phyloP scores from a whole-genome alignment of 805 yeast genomes.

The Metschnikowia amazonensis region DNA sequence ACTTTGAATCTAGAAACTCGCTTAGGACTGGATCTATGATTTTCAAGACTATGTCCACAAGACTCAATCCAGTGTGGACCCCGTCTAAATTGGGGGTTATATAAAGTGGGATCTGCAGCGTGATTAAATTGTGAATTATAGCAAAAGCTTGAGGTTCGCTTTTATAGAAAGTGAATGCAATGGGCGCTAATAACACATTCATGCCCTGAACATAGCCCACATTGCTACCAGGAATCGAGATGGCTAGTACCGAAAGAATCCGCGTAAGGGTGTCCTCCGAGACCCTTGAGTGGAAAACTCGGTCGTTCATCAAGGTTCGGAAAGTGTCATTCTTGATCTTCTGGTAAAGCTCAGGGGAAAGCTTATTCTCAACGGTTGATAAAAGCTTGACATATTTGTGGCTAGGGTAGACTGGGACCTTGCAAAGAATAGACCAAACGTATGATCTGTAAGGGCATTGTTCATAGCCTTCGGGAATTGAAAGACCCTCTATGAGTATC shows the following conservation, averaged over 20 bases:
- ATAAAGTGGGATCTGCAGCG: conserved; percentile 69
- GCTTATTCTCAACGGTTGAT: conserved; percentile 45
- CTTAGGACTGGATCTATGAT: conserved; percentile 71
- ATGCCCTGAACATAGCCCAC: conserved; percentile 83
- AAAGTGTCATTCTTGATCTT: conserved; percentile 85
- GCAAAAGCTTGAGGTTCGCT: conserved; percentile 86
- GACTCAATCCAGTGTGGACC: conserved; percentile 68
- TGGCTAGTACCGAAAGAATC: conserved; percentile 68
- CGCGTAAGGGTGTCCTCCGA: conserved; percentile 67
- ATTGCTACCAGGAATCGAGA: conserved; percentile 31
- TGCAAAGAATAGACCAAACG: conserved; percentile 75
- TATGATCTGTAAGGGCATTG: conserved; percentile 66
- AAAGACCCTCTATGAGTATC: conserved; percentile 40
- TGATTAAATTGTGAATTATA: conserved; percentile 58
- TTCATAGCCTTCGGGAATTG: conserved; percentile 42
- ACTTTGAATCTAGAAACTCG: conserved; percentile 53
- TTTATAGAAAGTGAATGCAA: conserved; percentile 61
- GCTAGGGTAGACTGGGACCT: conserved; percentile 58
- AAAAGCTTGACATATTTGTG: conserved; percentile 50
- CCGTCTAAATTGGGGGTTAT: conserved; percentile 75
- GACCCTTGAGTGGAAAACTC: conserved; percentile 58
- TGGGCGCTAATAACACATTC: conserved; percentile 83
- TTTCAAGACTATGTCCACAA: conserved; percentile 71
- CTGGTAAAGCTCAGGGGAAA: conserved; percentile 48
- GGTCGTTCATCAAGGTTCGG: conserved; percentile 76